Evolutionary conservation across 345 rosid genomes (phyloP).

Genomic region (Pistacia integerrima): DNA sequence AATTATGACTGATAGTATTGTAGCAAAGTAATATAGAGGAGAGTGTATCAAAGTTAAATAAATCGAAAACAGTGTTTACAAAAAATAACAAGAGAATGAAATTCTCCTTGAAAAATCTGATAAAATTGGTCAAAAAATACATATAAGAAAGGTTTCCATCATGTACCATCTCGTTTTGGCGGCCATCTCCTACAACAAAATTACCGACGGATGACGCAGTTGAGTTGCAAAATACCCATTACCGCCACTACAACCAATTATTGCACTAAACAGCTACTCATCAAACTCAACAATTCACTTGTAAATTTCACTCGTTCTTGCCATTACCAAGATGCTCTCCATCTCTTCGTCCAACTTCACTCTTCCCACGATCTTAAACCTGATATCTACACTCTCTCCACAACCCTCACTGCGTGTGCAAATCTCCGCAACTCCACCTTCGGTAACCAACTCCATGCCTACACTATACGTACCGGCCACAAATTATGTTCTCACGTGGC

Average conservation of each 20-base stretch:
- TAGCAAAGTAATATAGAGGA: too few relatives aligned
- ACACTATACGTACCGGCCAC: slow-evolving; percentile 55
- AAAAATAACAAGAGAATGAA: too few relatives aligned
- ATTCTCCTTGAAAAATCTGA: too few relatives aligned
- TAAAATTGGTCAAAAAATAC: too few relatives aligned
- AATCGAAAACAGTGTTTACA: too few relatives aligned
- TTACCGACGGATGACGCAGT: slow-evolving; percentile 23
- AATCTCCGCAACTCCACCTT: slow-evolving; percentile 38
- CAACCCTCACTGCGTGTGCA: slow-evolving; percentile 58
- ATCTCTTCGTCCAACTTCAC: slow-evolving; percentile 50
- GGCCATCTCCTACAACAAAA: neutral
- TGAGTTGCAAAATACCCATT: slow-evolving; percentile 21
- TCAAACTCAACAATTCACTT: slow-evolving; percentile 56
- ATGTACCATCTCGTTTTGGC: too few relatives aligned
- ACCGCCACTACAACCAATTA: slow-evolving; percentile 18
- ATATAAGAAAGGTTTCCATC: too few relatives aligned
- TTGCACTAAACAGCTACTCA: slow-evolving; percentile 27
- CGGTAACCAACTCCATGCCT: slow-evolving; percentile 60
- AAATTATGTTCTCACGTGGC: slow-evolving; percentile 45
- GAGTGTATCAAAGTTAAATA: too few relatives aligned
- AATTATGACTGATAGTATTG: too few relatives aligned
- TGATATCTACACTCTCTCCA: slow-evolving; percentile 67
- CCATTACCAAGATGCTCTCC: slow-evolving; percentile 50
- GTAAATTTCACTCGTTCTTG: slow-evolving; percentile 43
- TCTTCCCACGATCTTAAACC: slow-evolving; percentile 41